Percentiles rank a stretch among this genome's conserved stretches.
phyloP scores from a whole-genome alignment of 164 flowering plant genomes.

The Stephania cephalantha region DNA sequence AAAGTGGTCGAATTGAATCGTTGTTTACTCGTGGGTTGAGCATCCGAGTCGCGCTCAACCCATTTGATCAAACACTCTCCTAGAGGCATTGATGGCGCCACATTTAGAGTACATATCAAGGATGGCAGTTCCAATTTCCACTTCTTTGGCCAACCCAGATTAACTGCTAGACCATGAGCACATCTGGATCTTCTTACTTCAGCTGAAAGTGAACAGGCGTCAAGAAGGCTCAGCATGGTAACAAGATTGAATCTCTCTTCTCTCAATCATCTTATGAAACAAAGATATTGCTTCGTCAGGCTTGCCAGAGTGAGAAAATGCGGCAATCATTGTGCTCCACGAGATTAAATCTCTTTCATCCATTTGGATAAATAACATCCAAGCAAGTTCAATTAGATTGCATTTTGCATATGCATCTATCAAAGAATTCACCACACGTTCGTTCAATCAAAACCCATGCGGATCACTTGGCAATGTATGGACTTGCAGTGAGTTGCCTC shows the following conservation, averaged over 20 bases:
- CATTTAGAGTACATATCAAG: constrained; percentile 74
- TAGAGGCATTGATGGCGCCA: constrained; percentile 55
- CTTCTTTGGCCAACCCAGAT: constrained; percentile 42
- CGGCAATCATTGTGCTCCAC: constrained; percentile 83
- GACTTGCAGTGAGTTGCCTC: constrained; percentile 50
- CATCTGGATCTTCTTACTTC: constrained; percentile 45
- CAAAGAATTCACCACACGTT: constrained; percentile 42
- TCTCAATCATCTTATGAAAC: constrained; percentile 45
- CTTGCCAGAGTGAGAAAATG: constrained; percentile 52
- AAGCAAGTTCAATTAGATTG: constrained; percentile 36
- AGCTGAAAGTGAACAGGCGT: constrained; percentile 61
- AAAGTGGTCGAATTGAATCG: too few relatives aligned
- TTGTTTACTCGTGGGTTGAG: too few relatives aligned
- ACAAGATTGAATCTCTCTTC: constrained; percentile 37
- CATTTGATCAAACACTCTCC: constrained; percentile 54
- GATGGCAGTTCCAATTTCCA: constrained; percentile 63
- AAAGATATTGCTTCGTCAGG: constrained; percentile 60
- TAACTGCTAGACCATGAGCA: constrained; percentile 70
- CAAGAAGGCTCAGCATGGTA: constrained; percentile 54
- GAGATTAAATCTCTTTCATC: constrained; percentile 42
- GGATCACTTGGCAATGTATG: constrained; percentile 45
- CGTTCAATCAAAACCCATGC: constrained; percentile 40
- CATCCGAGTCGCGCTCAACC: too few relatives aligned
- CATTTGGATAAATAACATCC: constrained; percentile 39
- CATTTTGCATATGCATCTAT: constrained; percentile 68